Evolutionary conservation across 805 yeast genomes (phyloP), one percentile per base, ranked within the genome.

Genomic region (Teunomyces gatunensis): DNA sequence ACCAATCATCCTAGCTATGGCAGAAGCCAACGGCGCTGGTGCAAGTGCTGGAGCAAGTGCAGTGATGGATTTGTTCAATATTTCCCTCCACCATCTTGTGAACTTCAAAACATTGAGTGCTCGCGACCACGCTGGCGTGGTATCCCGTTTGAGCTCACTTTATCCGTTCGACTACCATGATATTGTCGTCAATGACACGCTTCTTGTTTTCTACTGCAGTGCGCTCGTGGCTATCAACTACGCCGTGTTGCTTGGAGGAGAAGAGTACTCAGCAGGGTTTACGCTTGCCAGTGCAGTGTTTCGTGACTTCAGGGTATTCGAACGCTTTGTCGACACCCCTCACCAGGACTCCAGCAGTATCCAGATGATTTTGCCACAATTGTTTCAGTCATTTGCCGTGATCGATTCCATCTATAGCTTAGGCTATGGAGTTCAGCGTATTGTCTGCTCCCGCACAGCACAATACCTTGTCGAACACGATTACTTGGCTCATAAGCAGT

Each of bases 181-280:
- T 5, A 47, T 59, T n/a, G 47, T 47, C 10, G 43, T 60, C 12
- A 57, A 57, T 48, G 73, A 71, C 37, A 56, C 58, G 20, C 52
- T 58, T 3, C 47, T 64, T 7, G 51, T 64, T 1, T 54, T 69
- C 9, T 64, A 63, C 41, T 68, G 69, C 39, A 55, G 64, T 6
- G 49, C 69, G 5, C 58, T 71, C 40, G 51, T 69, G 10, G 33
- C 69, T 7, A 57, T 82, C 27, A 84, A 84, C 56, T 85, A 82
- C 56, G 65, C 81, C 7, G 73, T 83, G 7, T 65, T 83, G 2
- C 66, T 83, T 35, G 77, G 82, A 20, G 90, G 91, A 0, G 80
- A 78, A 45, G 72, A 75, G 30, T 81, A 79, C 56, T 79, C 87
- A 5, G 65, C 81, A 34, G 83, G 84, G 1, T 68, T 85, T 25